Percentiles rank a stretch among this genome's conserved stretches.
Evolutionary conservation across 768 basidiomycete species (phyloP).

Genomic region (Phanerodontia chrysosporium): DNA sequence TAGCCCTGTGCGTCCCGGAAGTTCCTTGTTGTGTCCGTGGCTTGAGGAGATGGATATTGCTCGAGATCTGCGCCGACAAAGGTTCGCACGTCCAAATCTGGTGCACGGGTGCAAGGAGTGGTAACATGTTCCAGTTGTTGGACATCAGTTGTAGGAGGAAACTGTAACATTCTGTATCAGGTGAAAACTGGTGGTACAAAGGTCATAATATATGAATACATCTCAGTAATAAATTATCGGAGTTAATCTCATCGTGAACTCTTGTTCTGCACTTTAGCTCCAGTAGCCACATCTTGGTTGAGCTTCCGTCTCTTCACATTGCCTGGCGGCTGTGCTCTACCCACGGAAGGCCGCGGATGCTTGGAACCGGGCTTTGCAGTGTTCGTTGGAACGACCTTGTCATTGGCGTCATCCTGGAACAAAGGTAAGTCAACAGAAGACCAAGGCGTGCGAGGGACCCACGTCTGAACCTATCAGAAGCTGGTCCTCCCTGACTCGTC

Average conservation of each 20-base stretch:
- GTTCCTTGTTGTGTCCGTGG: no score
- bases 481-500: slow-evolving; percentile 38
- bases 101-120: no score
- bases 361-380: neutral
- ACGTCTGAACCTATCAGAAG: slow-evolving; percentile 61
- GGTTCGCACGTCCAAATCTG: no score
- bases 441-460: slow-evolving; percentile 3
- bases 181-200: no score
- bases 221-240: neutral
- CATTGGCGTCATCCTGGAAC: neutral
- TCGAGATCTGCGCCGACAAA: no score
- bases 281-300: neutral
- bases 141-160: no score
- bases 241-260: neutral
- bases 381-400: neutral
- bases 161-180: no score
- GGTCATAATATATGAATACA: neutral
- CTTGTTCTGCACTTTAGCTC: neutral
- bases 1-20: no score
- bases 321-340: neutral
- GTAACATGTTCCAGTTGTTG: no score
- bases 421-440: neutral
- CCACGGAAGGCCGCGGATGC: neutral
- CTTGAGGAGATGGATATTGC: no score
- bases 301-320: slow-evolving; percentile 22